Base-by-base conservation (phyloP, 805 yeast species). In the Metschnikowia aberdeeniae region DNA sequence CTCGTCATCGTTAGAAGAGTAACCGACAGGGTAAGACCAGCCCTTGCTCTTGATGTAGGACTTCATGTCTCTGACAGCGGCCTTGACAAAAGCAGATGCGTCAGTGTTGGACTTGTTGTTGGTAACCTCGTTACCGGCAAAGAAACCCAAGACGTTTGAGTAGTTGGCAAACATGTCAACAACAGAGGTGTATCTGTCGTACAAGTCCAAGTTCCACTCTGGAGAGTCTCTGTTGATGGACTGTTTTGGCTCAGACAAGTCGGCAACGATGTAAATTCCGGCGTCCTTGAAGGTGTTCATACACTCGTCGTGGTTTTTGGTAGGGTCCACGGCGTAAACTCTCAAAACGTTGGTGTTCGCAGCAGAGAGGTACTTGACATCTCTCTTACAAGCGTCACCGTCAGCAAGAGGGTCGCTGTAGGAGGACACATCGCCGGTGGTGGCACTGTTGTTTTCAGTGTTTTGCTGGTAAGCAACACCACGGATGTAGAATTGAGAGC, bases 91-190 rank as follows among this genome's bases (percentile, higher is more conserved):
- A 1, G 97, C 89, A 26, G 97, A 89, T 28, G 97, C 87, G 55
- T 81, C 84, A 11, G 97, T 86, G 67, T 88, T 90, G 40, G 89
- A 70, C 36, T 67, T 69, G 60, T 87, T 89, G 67, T 90, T 92
- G 49, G 92, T 81, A 43, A 93, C 98, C 76, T 92, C 99, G 68
- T 93, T 93, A 50, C 98, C 99, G 26, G 98, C 98, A 68, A 92
- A 90, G 77, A 88, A 90, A 2, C 98, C 99, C 52, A 92, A 74
- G 14, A 88, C 78, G 67, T 92, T 92, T 39, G 83, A 68, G 69
- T 90, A 92, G 56, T 77, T 73, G 47, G 81, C 79, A 72, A 93
- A 79, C 55, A 77, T 70, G 66, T 93, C 97, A 46, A 93, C 81
- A 30, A 92, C 97, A 24, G 75, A 67, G 40, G 85, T 82, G 72